Evolutionary conservation across 2,329 filamentous ascomycete species (phyloP).

Genomic region (Coniella vitis): DNA sequence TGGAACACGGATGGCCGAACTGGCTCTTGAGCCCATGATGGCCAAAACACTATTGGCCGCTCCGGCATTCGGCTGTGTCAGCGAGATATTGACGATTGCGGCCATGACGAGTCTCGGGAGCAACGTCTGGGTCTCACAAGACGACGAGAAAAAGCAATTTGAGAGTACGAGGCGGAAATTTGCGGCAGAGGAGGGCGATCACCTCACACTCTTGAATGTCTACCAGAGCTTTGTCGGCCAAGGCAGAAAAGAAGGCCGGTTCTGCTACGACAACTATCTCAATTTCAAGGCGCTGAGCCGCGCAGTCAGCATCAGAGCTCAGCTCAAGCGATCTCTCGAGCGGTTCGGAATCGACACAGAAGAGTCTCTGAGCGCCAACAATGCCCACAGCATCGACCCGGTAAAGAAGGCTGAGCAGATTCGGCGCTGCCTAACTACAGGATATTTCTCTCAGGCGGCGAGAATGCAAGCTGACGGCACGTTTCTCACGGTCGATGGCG

Average conservation of each 20-base stretch:
- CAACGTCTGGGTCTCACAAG: constrained; percentile 74
- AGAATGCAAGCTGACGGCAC: constrained; percentile 90
- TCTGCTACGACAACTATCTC: constrained; percentile 79
- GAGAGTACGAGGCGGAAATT: constrained; percentile 75
- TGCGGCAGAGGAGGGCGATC: constrained; percentile 88
- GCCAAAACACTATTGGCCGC: constrained; percentile 78
- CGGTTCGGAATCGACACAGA: constrained; percentile 68
- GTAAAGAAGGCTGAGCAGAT: constrained; percentile 60
- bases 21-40: constrained; percentile 92
- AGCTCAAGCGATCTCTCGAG: constrained; percentile 81
- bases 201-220: constrained; percentile 87
- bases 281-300: constrained; percentile 80
- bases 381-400: constrained; percentile 21
- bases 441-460: constrained; percentile 90
- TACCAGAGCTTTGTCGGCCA: constrained; percentile 81
- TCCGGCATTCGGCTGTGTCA: constrained; percentile 66
- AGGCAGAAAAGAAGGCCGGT: constrained; percentile 75
- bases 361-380: constrained; percentile 46
- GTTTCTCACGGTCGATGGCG: constrained; percentile 78
- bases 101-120: constrained; percentile 89
- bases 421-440: constrained; percentile 74
- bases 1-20: constrained; percentile 86
- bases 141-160: constrained; percentile 67
- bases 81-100: constrained; percentile 83
- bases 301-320: constrained; percentile 78